phyloP scores from a whole-genome alignment of 306 rosid species.

The Prunus mume region DNA sequence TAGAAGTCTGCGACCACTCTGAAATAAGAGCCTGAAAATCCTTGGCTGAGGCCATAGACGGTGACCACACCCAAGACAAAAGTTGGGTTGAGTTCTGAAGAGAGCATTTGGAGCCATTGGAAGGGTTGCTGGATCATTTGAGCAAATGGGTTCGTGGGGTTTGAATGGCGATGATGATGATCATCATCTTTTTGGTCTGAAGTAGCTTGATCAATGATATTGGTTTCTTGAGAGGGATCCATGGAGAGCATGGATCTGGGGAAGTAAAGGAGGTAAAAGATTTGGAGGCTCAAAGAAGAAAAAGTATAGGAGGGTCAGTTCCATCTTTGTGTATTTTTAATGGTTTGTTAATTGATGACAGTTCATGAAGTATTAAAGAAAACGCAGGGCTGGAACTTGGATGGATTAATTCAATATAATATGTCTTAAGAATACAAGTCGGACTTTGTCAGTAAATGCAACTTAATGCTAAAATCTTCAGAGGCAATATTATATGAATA shows the following conservation, averaged over 20 bases:
- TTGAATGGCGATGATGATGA: not conserved
- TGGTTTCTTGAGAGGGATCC: not conserved
- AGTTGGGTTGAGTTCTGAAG: constrained; percentile 36
- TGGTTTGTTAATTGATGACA: not conserved
- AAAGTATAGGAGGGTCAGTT: not conserved
- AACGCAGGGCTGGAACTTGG: not conserved
- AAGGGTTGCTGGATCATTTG: constrained; percentile 32
- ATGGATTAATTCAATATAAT: not conserved
- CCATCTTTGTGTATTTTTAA: not conserved
- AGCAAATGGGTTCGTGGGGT: not conserved
- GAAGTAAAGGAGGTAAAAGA: not conserved
- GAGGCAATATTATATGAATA: not conserved
- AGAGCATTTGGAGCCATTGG: constrained; percentile 49
- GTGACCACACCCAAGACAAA: constrained; percentile 49
- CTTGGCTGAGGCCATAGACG: constrained; percentile 60
- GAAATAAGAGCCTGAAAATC: constrained; percentile 60
- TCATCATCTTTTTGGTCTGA: not conserved
- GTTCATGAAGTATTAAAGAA: not conserved
- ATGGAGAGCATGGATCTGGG: constrained; percentile 4
- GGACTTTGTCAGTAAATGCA: not conserved
- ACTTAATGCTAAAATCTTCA: not conserved
- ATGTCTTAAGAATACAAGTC: not conserved
- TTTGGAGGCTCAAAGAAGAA: not conserved
- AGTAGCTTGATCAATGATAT: not conserved
- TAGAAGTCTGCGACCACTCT: constrained; percentile 58